A percentile compares a stretch with the other conserved stretches of the same genome.
phyloP scores from a whole-genome alignment of 2,329 filamentous ascomycete genomes.

The Botrytis sinoallii region DNA sequence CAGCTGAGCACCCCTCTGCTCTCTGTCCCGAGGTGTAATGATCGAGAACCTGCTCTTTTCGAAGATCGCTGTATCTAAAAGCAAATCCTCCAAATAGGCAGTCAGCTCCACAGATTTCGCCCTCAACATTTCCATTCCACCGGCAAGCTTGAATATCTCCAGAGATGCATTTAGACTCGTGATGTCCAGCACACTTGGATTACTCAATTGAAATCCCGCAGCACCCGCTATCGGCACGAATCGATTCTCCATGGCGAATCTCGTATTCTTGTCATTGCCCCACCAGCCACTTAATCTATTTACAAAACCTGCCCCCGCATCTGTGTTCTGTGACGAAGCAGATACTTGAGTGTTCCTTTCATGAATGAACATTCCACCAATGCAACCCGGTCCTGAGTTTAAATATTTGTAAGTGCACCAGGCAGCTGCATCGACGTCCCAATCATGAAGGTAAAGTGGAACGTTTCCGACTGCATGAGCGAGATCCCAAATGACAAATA shows the following conservation, averaged over 20 bases:
- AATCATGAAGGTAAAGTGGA: conserved; percentile 67
- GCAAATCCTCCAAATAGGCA: conserved; percentile 61
- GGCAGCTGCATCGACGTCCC: conserved; percentile 73
- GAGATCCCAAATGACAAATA: conserved; percentile 75
- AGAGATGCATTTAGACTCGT: conserved; percentile 66
- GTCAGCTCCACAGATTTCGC: conserved; percentile 65
- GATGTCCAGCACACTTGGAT: conserved; percentile 72
- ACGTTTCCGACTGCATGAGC: conserved; percentile 79
- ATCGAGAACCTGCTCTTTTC: conserved; percentile 46
- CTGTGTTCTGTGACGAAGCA: conserved; percentile 10
- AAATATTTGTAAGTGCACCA: conserved; percentile 88
- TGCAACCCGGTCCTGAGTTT: conserved; percentile 71
- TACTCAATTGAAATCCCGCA: conserved; percentile 73
- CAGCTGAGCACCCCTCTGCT: conserved; percentile 68
- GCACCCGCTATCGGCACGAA: conserved; percentile 71
- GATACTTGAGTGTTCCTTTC: conserved; percentile 42
- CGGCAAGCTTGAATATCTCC: conserved; percentile 66
- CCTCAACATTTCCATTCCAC: conserved; percentile 58
- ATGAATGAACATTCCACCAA: conserved; percentile 72
- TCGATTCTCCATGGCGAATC: conserved; percentile 74
- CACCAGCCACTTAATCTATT: conserved; percentile 76
- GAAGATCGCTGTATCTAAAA: conserved; percentile 43
- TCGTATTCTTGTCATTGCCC: conserved; percentile 66
- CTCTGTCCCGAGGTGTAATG: conserved; percentile 64
- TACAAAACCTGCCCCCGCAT: conserved; percentile 39